Percentiles rank a stretch among this genome's conserved stretches.
Conservation (phyloP, 305 asterid species). For the Fraxinus velutina region DNA sequence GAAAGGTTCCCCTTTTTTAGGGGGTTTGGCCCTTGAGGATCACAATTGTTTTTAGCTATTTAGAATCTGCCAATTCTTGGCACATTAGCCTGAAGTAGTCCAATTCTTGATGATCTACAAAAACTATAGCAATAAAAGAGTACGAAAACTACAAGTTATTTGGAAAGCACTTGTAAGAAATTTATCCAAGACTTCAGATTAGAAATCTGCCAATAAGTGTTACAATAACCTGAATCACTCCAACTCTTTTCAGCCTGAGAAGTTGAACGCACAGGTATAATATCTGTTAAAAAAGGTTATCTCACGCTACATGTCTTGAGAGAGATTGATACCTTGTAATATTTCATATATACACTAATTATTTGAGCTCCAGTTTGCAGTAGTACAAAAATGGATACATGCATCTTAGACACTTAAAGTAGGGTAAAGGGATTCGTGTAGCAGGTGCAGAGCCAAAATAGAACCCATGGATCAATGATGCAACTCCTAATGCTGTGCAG, state of each 20-base stretch:
- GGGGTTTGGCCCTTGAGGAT: neutral
- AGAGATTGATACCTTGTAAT: neutral
- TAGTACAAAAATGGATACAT: slow-evolving; percentile 11
- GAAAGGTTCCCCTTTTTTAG: too few relatives aligned
- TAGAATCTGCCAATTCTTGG: neutral
- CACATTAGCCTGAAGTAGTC: neutral
- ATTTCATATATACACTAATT: slow-evolving; percentile 17
- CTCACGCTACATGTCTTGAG: slow-evolving; percentile 11
- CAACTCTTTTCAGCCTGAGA: neutral
- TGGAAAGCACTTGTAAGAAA: neutral
- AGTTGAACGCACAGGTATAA: neutral
- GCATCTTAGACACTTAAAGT: slow-evolving; percentile 17
- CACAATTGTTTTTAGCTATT: neutral
- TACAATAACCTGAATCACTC: neutral
- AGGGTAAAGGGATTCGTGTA: neutral
- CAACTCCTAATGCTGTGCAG: neutral
- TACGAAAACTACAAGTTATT: neutral
- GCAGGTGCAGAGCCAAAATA: slow-evolving; percentile 10
- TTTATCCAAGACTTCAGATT: neutral
- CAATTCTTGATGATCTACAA: neutral
- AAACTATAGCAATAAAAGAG: neutral
- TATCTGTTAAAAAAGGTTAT: neutral
- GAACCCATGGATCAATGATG: neutral
- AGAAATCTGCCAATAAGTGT: neutral
- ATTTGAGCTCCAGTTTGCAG: slow-evolving; percentile 14